Percentiles rank a stretch among this genome's conserved stretches.
Conservation (phyloP, 129 eudicot genomes). For the Ambrosia trifida region DNA sequence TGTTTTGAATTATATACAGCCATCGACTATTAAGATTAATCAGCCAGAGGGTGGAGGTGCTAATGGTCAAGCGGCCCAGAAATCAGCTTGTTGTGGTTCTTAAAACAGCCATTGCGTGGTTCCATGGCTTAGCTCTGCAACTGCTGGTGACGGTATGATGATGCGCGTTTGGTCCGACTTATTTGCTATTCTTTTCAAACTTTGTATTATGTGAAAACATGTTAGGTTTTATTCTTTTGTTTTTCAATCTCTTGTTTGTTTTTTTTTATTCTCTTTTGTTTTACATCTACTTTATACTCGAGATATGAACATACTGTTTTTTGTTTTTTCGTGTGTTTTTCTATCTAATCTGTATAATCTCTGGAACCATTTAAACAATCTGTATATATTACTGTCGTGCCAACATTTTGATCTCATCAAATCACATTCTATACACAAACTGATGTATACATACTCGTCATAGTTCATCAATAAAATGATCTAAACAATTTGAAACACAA, state of each 20-base stretch:
- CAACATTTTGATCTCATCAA: not conserved
- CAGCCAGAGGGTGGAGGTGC: constrained; percentile 53
- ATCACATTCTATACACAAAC: constrained; percentile 23
- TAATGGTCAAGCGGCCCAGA: constrained; percentile 46
- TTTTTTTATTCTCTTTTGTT: constrained; percentile 1
- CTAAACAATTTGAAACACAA: constrained; percentile 8
- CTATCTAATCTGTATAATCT: not conserved
- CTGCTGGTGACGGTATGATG: constrained; percentile 14
- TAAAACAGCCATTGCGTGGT: constrained; percentile 15
- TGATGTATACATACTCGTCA: constrained; percentile 9
- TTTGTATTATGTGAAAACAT: constrained; percentile 41
- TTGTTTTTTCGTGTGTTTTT: not conserved
- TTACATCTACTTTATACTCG: not conserved
- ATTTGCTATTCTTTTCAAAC: constrained; percentile 34
- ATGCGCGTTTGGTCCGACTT: constrained; percentile 17
- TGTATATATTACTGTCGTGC: too few relatives aligned
- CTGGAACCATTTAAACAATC: too few relatives aligned
- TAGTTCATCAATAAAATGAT: constrained; percentile 1
- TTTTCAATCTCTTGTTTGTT: not conserved
- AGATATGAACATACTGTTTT: constrained; percentile 15
- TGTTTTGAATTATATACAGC: constrained; percentile 40
- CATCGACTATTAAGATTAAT: constrained; percentile 56
- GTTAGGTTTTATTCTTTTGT: constrained; percentile 33
- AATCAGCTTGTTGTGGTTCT: constrained; percentile 74
- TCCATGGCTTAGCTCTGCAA: not conserved